phyloP scores from a whole-genome alignment of 345 rosid species.

The thale cress (Arabidopsis thaliana) region TAIR10.1 NC_003075.7:7614001-7614500 shows the following conservation, averaged over 20 bases:
- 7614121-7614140: conserved; percentile 87
- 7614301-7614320: neutral
- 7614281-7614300: conserved; percentile 39
- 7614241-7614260: conserved; percentile 46
- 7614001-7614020: neutral
- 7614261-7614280: conserved; percentile 48
- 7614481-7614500: neutral
- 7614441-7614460: no score
- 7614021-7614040: conserved; percentile 24
- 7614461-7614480: neutral
- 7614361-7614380: neutral
- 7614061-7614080: conserved; percentile 42
- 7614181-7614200: conserved; percentile 12
- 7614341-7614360: conserved; percentile 26
- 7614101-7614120: conserved; percentile 97
- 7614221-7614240: conserved; percentile 49
- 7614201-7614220: conserved; percentile 34
- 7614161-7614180: neutral
- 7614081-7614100: conserved; percentile 41
- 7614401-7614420: neutral
- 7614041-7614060: conserved; percentile 39
- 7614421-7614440: neutral
- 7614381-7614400: neutral
- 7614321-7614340: neutral
- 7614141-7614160: conserved; percentile 60